Percentiles rank a stretch among this genome's conserved stretches.
These are phyloP conservation scores for Colletotrichum incanum DNA, from an alignment of 2,329 filamentous ascomycete genomes.

Conservation along the genomic window DNA sequence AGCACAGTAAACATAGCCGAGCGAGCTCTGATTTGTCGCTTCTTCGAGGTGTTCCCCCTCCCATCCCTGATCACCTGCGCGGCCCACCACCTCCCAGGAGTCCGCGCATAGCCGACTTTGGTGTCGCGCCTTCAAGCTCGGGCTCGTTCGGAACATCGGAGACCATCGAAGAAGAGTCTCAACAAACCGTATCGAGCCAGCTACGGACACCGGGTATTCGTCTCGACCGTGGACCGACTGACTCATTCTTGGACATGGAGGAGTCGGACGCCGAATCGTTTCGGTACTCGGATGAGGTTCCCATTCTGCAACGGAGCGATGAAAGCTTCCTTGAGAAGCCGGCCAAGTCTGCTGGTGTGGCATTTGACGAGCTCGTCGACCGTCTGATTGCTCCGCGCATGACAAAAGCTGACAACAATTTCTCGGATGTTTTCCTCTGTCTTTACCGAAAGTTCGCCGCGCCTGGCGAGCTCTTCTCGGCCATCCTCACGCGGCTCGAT, in stretches of 20 bases:
- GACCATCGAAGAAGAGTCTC: slow-evolving; percentile 51
- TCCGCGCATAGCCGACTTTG: slow-evolving; percentile 64
- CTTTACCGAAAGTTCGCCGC: slow-evolving; percentile 95
- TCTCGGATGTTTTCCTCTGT: slow-evolving; percentile 89
- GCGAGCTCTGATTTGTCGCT: slow-evolving; percentile 80
- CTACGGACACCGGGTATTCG: slow-evolving; percentile 68
- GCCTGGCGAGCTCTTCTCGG: slow-evolving; percentile 82
- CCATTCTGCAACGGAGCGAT: slow-evolving; percentile 77
- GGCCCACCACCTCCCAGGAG: slow-evolving; percentile 49
- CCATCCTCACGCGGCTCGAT: slow-evolving; percentile 85
- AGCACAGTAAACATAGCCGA: slow-evolving; percentile 77
- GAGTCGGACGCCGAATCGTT: slow-evolving; percentile 79
- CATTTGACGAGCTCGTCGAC: slow-evolving; percentile 84
- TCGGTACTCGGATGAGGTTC: slow-evolving; percentile 77
- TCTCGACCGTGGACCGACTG: slow-evolving; percentile 62
- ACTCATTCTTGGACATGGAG: slow-evolving; percentile 77
- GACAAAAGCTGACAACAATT: slow-evolving; percentile 91
- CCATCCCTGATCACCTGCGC: slow-evolving; percentile 59
- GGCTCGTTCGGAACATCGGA: slow-evolving; percentile 56
- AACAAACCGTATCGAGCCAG: slow-evolving; percentile 65
- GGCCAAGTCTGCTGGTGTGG: slow-evolving; percentile 67
- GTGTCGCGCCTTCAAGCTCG: slow-evolving; percentile 49
- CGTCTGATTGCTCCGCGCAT: slow-evolving; percentile 87
- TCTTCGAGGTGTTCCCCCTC: slow-evolving; percentile 67
- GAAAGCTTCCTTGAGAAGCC: slow-evolving; percentile 72